Base-by-base conservation (phyloP, 177 flowering plant species). In the Vitis hybrid region DNA sequence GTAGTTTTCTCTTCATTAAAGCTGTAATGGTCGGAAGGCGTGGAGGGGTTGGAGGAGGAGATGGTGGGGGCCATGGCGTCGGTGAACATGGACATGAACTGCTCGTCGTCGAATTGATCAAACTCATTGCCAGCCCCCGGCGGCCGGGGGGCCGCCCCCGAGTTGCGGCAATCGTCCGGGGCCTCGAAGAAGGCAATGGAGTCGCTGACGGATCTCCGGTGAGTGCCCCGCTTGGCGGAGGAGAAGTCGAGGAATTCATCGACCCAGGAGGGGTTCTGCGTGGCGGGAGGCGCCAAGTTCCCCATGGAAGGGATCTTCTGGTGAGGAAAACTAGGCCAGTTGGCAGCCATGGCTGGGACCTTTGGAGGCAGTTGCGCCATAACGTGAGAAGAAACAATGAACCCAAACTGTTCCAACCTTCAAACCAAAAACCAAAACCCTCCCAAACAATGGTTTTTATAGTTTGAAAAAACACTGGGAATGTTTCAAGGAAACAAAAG, bases 331-430 rank as follows among this genome's bases (percentile, higher is more conserved):
- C 82, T 86, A 22, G 87, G 75, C 93, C 97, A 90, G 69, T 79
- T 82, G 15, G 84, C 72, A 1, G 84, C 3, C 85, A 89, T 79
- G 80, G 65, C 86, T 15, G 98, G 97, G 71, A 84, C 81, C 77
- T 90, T 92, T 2, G 98, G 97, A 52, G 98, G 98, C 68, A 92
- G 79, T 20, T 94, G 90, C 20, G 98, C 96, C 98, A 94, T 90
- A 49, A 11, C 47, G 14, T 9, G 52, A 24, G 7, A 47, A 13
- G 47, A 38, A 38, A 38, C 9, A 38, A 38, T 38, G 9, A 31
- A 28, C 9, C 49, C n/a, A 24, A 53, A 54, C 12, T 19, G 44
- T 20, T 7, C 18, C 49, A 22, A 68, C 13, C 19, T 11, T 7
- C 31, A 65, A 53, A 54, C 24, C 19, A 11, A n/a, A 22, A 62